Evolutionary conservation across 2,329 filamentous ascomycete genomes (phyloP), one percentile per base, ranked within the genome.

Genomic region (Fusarium sp.): DNA sequence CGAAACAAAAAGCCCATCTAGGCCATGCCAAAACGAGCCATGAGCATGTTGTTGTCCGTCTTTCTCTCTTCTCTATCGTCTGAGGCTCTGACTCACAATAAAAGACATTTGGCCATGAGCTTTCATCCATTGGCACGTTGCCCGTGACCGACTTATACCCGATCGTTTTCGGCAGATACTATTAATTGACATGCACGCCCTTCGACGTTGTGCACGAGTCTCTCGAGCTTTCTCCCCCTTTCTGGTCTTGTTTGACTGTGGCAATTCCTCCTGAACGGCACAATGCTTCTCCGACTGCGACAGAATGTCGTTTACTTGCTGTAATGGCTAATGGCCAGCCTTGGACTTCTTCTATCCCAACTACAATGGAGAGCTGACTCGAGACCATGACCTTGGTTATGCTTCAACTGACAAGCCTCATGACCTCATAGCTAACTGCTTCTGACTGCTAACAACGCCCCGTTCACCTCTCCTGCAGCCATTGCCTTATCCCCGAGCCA

Each of bases 161-260:
- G 57, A 45, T 25, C 42, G 42, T n/a, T 50, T 45, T 60, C 55
- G 68, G 69, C 55, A 72, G 55, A 71, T 75, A 67, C 38, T 36
- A 45, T 70, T 64, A 66, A 65, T 74, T 76, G 74, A 76, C 74
- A 76, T 65, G 50, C 41, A 60, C 75, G 74, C 74, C 75, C 75
- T 76, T 76, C 45, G 31, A 39, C 31, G 25, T 45, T 31, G 61
- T 72, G 66, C 69, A 62, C 50, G 61, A 60, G 39, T 72, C 63
- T 68, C 68, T 57, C 42, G 56, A 62, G 54, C 46, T 42, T 44
- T 62, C 53, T 61, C 49, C 46, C 50, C 47, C 47, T 36, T 58
- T 46, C 41, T 39, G 14, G 33, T 31, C 29, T 33, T 56, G 39
- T 45, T 47, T 22, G 11, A 13, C 45, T 27, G 50, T 58, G n/a